phyloP scores from a whole-genome alignment of 345 rosid species.

The sweet orange (Citrus sinensis) region DVS_A1.0 CM039161.1:1957501-1958000 shows the following conservation, averaged over 20 bases:
- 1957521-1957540: background rate
- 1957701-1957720: background rate
- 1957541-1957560: background rate
- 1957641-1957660: conserved; percentile 2
- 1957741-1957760: background rate
- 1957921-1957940: background rate
- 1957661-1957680: background rate
- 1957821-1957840: background rate
- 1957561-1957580: background rate
- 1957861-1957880: background rate
- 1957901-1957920: conserved; percentile 3
- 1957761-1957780: background rate
- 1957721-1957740: background rate
- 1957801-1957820: background rate
- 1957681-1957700: background rate
- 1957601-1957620: background rate
- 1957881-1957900: conserved; percentile 24
- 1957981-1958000: conserved; percentile 45
- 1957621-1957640: background rate
- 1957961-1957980: conserved; percentile 79
- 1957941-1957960: conserved; percentile 11
- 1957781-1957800: background rate
- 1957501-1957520: background rate
- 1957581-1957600: background rate
- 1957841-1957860: background rate